phyloP scores from a whole-genome alignment of 2,329 filamentous ascomycete species.

The Hypoxylon sp. region DNA sequence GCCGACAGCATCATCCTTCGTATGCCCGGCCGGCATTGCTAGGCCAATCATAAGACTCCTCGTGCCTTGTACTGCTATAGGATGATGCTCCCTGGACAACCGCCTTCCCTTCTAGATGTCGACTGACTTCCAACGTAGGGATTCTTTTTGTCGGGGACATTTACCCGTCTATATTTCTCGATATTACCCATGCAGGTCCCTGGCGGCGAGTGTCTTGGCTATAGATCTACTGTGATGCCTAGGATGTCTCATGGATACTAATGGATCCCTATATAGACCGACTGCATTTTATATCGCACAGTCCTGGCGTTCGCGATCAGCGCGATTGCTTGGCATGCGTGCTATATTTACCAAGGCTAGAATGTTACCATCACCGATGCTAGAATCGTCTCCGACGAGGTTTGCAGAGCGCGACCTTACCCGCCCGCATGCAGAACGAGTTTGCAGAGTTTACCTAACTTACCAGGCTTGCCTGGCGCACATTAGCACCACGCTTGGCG shows the following conservation, averaged over 20 bases:
- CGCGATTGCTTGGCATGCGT: constrained; percentile 29
- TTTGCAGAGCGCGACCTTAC: constrained; percentile 19
- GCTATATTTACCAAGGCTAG: constrained; percentile 33
- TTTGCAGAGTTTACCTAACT: constrained; percentile 7
- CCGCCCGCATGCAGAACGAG: constrained; percentile 19
- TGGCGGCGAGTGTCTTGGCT: constrained; percentile 31
- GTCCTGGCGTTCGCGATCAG: constrained; percentile 5
- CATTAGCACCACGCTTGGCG: constrained; percentile 32
- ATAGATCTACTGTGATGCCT: constrained; percentile 13
- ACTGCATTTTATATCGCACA: constrained; percentile 16
- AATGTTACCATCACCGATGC: constrained; percentile 24
- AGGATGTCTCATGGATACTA: constrained; percentile 25
- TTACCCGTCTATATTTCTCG: constrained; percentile 43
- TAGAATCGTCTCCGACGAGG: constrained; percentile 17
- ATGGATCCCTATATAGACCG: constrained; percentile 31
- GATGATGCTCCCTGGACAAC: constrained; percentile 29
- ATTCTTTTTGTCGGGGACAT: constrained; percentile 26
- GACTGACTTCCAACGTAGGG: constrained; percentile 18
- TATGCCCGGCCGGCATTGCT: constrained; percentile 16
- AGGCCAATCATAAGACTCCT: constrained; percentile 33
- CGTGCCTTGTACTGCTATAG: constrained; percentile 28
- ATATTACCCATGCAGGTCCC: constrained; percentile 41
- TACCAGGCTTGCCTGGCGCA: constrained; percentile 26
- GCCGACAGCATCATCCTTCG: constrained; percentile 34
- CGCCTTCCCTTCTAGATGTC: constrained; percentile 41